phyloP scores from a whole-genome alignment of 306 rosid species.

The Cyclanthera cordifolia region DNA sequence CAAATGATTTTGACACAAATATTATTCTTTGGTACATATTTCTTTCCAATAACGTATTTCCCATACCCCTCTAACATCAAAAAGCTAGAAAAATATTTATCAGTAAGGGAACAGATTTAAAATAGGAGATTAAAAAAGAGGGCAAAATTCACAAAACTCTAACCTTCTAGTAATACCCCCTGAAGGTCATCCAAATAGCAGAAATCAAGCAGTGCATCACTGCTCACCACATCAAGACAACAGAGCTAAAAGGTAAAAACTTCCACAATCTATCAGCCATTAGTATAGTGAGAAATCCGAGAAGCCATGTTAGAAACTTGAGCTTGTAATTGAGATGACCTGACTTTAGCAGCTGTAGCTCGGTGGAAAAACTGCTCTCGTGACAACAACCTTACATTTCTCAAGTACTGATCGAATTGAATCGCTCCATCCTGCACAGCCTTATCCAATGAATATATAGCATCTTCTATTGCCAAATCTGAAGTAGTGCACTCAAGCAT shows the following conservation, averaged over 20 bases:
- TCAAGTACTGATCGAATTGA: conserved; percentile 73
- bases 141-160: conserved; percentile 12
- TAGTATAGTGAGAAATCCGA: conserved; percentile 45
- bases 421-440: conserved; percentile 57
- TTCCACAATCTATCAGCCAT: conserved; percentile 9
- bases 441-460: conserved; percentile 69
- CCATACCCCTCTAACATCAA: conserved; percentile 7
- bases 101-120: neutral
- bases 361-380: conserved; percentile 83
- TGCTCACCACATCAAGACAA: neutral
- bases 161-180: conserved; percentile 5
- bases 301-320: conserved; percentile 83
- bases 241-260: neutral
- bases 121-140: neutral
- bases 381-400: conserved; percentile 68
- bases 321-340: conserved; percentile 76
- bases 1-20: conserved; percentile 7
- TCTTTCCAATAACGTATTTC: neutral
- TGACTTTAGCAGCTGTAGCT: conserved; percentile 52
- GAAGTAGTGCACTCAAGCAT: conserved; percentile 66
- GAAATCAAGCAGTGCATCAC: conserved; percentile 7
- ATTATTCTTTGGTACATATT: conserved; percentile 10
- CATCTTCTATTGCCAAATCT: conserved; percentile 80
- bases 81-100: neutral
- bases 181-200: conserved; percentile 5